Base-by-base conservation (phyloP, 2,329 filamentous ascomycete genomes). In the Trichoderma aggressivum region DNA sequence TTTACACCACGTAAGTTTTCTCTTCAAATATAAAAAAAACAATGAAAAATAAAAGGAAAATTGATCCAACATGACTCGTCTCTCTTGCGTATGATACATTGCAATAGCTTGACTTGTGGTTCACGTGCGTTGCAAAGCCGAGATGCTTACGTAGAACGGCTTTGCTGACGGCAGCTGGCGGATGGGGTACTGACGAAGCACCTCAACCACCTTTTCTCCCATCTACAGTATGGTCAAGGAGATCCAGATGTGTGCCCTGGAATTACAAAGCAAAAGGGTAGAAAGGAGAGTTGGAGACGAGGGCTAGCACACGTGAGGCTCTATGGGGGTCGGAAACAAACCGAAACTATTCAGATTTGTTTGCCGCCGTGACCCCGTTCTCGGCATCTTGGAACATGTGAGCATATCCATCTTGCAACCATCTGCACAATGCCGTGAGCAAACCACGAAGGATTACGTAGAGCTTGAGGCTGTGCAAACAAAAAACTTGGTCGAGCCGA, bases 401-500 rank as follows among this genome's bases (percentile, higher is more conserved):
- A n/a, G 18, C 18, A 21, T 34, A 8, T 14, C 12, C 3, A 34
- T 21, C 56, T 12, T 34, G 26, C 28, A 12, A 7, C 30, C 26
- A 24, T 14, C n/a, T 34, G 12, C 14, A 59, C 56, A 34, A 34
- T 34, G 32, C 18, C 30, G 18, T 12, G 56, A 59, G 56, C 56
- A 59, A 59, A 36, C 66, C 18, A 18, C 28, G 21, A 12, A 21
- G 8, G 39, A 70, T 72, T 61, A 60, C 67, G 68, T 55, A 43
- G 68, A 60, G 53, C 24, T 21, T 55, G 74, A 73, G 74, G 74
- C 74, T 74, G 73, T 74, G 74, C 69, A 66, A 34, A 32, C 62
- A 50, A n/a, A 43, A 28, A 32, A 65, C n/a, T 34, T 68, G 18
- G 24, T 56, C 11, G 14, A 47, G 21, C 8, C 26, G 43, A 50